Percentiles rank a stretch among this genome's conserved stretches.
These are phyloP conservation scores for Pseudopyricularia cyperi DNA, from an alignment of 2,329 filamentous ascomycete genomes.

Conservation along the genomic window DNA sequence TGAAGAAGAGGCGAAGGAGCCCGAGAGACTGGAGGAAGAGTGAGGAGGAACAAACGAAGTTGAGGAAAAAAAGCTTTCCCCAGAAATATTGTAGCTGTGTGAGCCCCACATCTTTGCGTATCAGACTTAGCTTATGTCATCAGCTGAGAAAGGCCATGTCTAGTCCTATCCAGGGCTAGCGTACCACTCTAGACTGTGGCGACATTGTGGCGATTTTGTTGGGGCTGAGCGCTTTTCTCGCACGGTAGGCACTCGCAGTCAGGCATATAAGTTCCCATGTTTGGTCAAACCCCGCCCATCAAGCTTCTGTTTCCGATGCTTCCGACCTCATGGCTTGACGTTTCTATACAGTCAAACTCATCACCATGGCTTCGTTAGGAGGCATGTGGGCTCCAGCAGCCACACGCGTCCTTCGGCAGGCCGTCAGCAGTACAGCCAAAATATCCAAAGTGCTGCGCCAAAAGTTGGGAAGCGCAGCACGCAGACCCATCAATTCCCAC, in stretches of 20 bases:
- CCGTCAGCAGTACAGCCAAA: slow-evolving; percentile 26
- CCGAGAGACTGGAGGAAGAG: slow-evolving; percentile 3
- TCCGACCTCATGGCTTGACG: not conserved
- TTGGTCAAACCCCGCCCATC: not conserved
- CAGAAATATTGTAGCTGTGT: slow-evolving; percentile 1
- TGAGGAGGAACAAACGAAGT: not conserved
- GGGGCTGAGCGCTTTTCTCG: not conserved
- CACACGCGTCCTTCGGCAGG: slow-evolving; percentile 39
- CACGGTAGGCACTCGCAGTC: too few relatives aligned
- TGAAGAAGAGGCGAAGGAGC: not conserved
- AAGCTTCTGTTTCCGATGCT: not conserved
- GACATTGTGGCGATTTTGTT: not conserved
- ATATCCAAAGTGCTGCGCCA: slow-evolving; percentile 36
- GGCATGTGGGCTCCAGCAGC: slow-evolving; percentile 44
- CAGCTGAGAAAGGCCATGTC: not conserved
- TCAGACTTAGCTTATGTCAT: not conserved
- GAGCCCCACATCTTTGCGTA: not conserved
- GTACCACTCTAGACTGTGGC: not conserved
- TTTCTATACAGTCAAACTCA: slow-evolving; percentile 8
- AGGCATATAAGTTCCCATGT: not conserved
- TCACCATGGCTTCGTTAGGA: slow-evolving; percentile 40
- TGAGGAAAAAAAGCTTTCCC: slow-evolving; percentile 1
- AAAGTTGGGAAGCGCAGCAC: slow-evolving; percentile 31
- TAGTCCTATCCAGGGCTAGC: not conserved
- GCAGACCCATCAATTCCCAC: slow-evolving; percentile 25